Conservation (phyloP, 257 asterid genomes). For the Nicotiana sylvestris region DNA sequence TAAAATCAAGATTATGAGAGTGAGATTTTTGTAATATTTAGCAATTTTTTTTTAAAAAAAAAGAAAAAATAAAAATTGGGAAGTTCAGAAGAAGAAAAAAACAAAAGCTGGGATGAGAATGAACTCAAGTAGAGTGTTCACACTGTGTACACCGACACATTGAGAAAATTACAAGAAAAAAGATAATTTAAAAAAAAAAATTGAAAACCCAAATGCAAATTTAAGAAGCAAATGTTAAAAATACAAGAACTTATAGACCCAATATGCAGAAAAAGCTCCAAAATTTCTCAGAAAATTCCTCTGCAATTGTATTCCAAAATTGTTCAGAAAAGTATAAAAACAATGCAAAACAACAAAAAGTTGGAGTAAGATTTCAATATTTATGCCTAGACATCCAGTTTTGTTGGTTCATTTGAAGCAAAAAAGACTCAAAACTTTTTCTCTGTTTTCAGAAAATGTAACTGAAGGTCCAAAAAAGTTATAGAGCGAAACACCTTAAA, state of each 20-base stretch:
- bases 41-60: neutral
- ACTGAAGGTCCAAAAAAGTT: neutral
- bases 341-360: conserved; percentile 6
- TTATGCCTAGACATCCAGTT: neutral
- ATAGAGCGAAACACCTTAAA: no score
- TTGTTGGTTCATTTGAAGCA: neutral
- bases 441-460: neutral
- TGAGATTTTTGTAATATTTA: conserved; percentile 16
- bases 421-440: neutral
- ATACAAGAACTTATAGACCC: conserved; percentile 10
- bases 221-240: conserved; percentile 22
- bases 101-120: neutral
- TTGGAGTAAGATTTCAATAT: neutral
- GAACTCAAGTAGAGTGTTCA: neutral
- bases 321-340: neutral
- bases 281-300: conserved; percentile 9
- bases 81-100: neutral
- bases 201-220: conserved; percentile 6
- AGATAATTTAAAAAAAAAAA: neutral
- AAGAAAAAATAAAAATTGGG: neutral
- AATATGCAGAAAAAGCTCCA: conserved; percentile 12
- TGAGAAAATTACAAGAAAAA: neutral
- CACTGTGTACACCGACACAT: conserved; percentile 31
- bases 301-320: conserved; percentile 7
- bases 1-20: neutral